Evolutionary conservation across 805 yeast genomes (phyloP).

Genomic region (Nematodospora valgi): DNA sequence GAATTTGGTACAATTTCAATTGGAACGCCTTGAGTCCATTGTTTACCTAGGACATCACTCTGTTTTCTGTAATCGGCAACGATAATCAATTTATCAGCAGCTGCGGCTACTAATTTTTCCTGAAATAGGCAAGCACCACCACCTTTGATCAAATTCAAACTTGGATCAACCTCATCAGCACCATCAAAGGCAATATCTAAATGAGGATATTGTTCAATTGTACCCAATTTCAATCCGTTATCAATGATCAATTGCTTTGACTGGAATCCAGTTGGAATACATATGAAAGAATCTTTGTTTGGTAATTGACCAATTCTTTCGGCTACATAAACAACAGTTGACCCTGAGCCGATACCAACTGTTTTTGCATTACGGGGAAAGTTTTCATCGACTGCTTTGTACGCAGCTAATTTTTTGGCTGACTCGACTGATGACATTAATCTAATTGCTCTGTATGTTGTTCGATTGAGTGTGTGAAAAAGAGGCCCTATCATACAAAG

Average conservation of each 20-base stretch:
- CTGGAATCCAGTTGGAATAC: conserved; percentile 97
- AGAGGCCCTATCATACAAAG: no score
- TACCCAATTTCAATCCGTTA: conserved; percentile 74
- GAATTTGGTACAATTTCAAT: conserved; percentile 92
- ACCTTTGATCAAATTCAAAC: conserved; percentile 88
- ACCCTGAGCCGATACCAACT: conserved; percentile 94
- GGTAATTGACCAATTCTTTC: conserved; percentile 79
- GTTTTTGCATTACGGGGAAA: conserved; percentile 65
- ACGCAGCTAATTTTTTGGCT: conserved; percentile 90
- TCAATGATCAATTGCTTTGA: conserved; percentile 79
- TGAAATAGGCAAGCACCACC: conserved; percentile 98
- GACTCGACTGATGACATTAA: conserved; percentile 50
- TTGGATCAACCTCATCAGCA: conserved; percentile 90
- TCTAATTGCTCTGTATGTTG: neutral
- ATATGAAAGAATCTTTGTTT: conserved; percentile 55
- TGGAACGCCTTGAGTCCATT: conserved; percentile 91
- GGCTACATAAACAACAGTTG: conserved; percentile 96
- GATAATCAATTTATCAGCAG: conserved; percentile 71
- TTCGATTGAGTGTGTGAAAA: no score
- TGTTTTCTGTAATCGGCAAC: conserved; percentile 93
- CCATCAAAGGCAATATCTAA: conserved; percentile 97
- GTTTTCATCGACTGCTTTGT: conserved; percentile 87
- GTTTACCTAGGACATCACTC: conserved; percentile 64
- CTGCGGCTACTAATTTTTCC: conserved; percentile 87
- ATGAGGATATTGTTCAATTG: conserved; percentile 77